Evolutionary conservation across 2,329 filamentous ascomycete genomes (phyloP), one percentile per base, ranked within the genome.

Genomic region (Nothophaeocryptopus gaeumannii): DNA sequence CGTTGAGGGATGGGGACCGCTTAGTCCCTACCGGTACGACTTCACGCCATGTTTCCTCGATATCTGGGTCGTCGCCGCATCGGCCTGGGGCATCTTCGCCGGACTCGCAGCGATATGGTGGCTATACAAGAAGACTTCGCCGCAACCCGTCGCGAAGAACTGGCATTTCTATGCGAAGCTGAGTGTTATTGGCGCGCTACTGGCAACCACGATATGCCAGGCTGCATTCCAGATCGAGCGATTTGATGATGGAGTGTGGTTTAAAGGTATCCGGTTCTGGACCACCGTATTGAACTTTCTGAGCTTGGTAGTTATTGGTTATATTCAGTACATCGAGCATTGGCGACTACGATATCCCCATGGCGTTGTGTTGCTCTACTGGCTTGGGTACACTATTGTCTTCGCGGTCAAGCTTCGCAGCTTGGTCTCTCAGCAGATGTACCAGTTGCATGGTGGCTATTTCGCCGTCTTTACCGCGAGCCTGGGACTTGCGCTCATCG

Each of bases 11-110:
- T 99, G 93, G 93, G 95, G 95, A 1, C 93, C 93, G 15, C 68
- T 99, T 67, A 96, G 90, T 71, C 84, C 85, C 32, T 78, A 84
- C 59, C 81, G 92, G 69, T 96, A 89, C 71, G 93, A 99, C 73
- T 90, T 99, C 64, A 97, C 93, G 12, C 92, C 93, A 35, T 99
- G 93, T 75, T 99, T 99, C 67, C 84, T 97, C 63, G 95, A 99
- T 68, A 82, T 95, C 15, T 91, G 89, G 82, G 82, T 97, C 51
- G 82, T 87, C 31, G 73, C 79, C 1, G 88, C 96, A 26, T 62
- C 63, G 15, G 88, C 89, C 8, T 95, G 86, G 73, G 91, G 92
- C 12, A 76, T 96, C 16, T 47, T 96, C 16, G 79, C 85, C 56
- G 93, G 93, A 50, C 78, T 83, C 7, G 78, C 84, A 39, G 89